phyloP scores from a whole-genome alignment of 1,284 basidiomycete species.

The Puccinia horiana region DNA sequence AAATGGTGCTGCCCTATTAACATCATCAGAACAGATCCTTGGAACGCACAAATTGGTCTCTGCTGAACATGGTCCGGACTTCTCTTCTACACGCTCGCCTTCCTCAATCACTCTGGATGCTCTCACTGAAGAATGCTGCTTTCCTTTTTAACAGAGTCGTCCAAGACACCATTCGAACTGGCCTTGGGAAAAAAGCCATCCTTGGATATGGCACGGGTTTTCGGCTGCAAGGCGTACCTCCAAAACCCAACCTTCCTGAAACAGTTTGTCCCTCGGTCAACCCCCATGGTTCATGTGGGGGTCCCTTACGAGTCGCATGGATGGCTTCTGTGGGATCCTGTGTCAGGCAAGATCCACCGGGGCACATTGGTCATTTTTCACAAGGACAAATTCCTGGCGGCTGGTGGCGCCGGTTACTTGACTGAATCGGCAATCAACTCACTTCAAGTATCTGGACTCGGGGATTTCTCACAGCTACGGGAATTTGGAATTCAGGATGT shows the following conservation, averaged over 20 bases:
- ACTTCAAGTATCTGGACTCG: background rate
- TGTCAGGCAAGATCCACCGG: background rate
- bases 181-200: background rate
- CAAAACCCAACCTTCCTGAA: background rate
- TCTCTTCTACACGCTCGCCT: background rate
- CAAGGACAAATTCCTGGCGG: background rate
- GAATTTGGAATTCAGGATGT: background rate
- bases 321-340: slow-evolving; percentile 14
- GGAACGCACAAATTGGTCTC: slow-evolving; percentile 3
- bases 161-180: background rate
- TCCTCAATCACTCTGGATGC: background rate
- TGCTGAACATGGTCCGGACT: background rate
- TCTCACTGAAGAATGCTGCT: background rate
- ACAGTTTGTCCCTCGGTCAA: background rate
- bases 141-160: slow-evolving; percentile 7
- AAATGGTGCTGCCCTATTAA: slow-evolving; percentile 12
- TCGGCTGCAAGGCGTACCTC: slow-evolving; percentile 20
- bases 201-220: background rate
- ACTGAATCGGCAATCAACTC: too few species aligned
- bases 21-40: slow-evolving; percentile 19
- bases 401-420: too few species aligned
- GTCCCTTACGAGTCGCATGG: background rate
- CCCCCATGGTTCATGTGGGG: background rate
- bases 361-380: background rate
- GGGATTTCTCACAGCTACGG: background rate